Evolutionary conservation across 1,139 yeast species (phyloP), one percentile per base, ranked within the genome.

Genomic region (Spencermartinsiella ligniputridi): DNA sequence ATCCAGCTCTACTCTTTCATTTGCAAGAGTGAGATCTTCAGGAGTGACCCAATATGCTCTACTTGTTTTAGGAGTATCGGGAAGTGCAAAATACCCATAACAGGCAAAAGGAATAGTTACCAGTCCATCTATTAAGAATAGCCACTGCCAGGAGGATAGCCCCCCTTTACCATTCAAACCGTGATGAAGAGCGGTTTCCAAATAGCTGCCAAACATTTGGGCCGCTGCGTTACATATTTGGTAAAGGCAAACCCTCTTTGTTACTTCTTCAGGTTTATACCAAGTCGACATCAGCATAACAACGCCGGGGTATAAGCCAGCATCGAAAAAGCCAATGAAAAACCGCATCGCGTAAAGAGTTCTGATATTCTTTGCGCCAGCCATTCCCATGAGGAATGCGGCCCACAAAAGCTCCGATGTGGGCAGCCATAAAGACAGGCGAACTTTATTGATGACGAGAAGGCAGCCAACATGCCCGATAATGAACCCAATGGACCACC

Each of bases 401-500:
- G 83, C 74, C 89, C 90, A 83, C 35, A 76, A 67, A 43, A 80
- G 54, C 59, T 81, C 88, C 64, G 78, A 70, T 1, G 68, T 53
- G 2, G 85, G 83, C 45, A 81, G 66, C 18, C 78, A 52, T 70
- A 77, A 52, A 71, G 75, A 59, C 75, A 66, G 35, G 83, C 83
- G 35, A 71, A 63, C 49, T 60, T 61, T 40, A 62, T 63, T 45
- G 63, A 56, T 19, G 61, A 52, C 52, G 59, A 68, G 42, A 61
- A 53, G 51, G 60, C 64, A 49, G 12, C 71, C 72, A 17, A 70
- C 61, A 57, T 78, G 83, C 57, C 79, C 78, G 17, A 81, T 63
- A 36, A 79, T 72, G 52, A 75, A 72, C 45, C 85, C 88, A 45
- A 78, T 73, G 33, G 66, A 71, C 60, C 75, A 81, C 60, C 79